These are phyloP conservation scores for Ophiocordyceps unilateralis DNA, from an alignment of 2,329 filamentous ascomycete genomes.

Conservation along the genomic window DNA sequence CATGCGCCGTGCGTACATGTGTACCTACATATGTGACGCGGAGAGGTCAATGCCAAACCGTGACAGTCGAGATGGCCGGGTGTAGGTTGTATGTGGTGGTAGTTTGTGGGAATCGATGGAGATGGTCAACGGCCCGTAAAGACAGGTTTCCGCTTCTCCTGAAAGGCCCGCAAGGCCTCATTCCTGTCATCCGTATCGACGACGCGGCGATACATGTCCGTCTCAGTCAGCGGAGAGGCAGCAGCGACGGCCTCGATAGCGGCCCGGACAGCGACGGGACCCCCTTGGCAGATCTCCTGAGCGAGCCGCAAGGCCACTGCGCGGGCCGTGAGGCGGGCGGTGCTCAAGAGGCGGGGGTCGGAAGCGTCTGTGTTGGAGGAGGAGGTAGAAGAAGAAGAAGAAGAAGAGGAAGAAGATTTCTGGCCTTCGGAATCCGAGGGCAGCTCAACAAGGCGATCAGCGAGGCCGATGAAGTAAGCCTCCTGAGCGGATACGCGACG, in stretches of 20 bases:
- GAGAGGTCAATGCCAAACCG: no score
- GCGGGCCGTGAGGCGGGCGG: constrained; percentile 50
- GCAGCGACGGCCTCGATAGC: constrained; percentile 62
- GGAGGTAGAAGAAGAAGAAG: constrained; percentile 19
- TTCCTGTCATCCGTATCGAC: constrained; percentile 70
- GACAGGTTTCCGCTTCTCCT: constrained; percentile 41
- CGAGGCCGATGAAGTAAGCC: constrained; percentile 81
- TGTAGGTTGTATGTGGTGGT: no score
- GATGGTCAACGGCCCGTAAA: constrained; percentile 33
- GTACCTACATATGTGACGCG: no score
- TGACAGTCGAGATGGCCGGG: no score
- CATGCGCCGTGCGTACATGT: no score
- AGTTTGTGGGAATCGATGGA: no score
- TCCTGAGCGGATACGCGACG: constrained; percentile 69
- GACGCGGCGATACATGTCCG: constrained; percentile 70
- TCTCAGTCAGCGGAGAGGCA: constrained; percentile 64
- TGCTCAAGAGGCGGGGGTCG: constrained; percentile 25
- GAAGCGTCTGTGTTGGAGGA: constrained; percentile 6
- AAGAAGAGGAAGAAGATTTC: no score
- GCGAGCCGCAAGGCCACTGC: constrained; percentile 65
- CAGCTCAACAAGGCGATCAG: constrained; percentile 73
- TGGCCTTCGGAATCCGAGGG: constrained; percentile 25
- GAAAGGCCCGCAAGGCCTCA: constrained; percentile 77
- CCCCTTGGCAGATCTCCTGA: constrained; percentile 74
- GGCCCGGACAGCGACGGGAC: constrained; percentile 65